Evolutionary conservation across 2,329 filamentous ascomycete genomes (phyloP).

Genomic region (Mycosphaerelloides madeirae): DNA sequence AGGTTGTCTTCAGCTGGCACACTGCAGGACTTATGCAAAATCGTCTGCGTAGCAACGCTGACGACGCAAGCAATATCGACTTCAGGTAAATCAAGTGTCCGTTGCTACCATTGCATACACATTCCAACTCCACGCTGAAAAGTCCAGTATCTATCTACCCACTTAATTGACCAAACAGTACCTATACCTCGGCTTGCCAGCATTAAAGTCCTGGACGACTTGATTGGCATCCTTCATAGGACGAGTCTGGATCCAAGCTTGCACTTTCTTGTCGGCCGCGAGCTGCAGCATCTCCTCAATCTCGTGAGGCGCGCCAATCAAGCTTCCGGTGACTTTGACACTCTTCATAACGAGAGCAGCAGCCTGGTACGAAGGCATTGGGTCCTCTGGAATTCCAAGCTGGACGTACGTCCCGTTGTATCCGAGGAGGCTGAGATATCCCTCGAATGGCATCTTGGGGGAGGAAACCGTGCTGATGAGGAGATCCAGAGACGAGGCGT

Average conservation of each 20-base stretch:
- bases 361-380: slow-evolving; percentile 50
- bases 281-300: slow-evolving; percentile 59
- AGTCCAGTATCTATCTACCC: background rate
- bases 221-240: slow-evolving; percentile 56
- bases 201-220: slow-evolving; percentile 53
- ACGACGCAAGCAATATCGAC: too few relatives aligned
- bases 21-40: too few relatives aligned
- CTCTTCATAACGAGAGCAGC: slow-evolving; percentile 56
- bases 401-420: slow-evolving; percentile 59
- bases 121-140: too few relatives aligned
- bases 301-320: slow-evolving; percentile 51
- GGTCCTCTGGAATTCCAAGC: slow-evolving; percentile 60
- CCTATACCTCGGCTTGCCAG: slow-evolving; percentile 49
- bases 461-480: slow-evolving; percentile 56
- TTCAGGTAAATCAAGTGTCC: too few relatives aligned
- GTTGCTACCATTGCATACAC: too few relatives aligned
- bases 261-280: slow-evolving; percentile 54
- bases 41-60: too few relatives aligned
- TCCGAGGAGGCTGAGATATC: slow-evolving; percentile 54
- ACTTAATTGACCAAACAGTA: slow-evolving; percentile 35
- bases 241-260: slow-evolving; percentile 58
- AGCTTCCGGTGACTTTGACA: slow-evolving; percentile 39
- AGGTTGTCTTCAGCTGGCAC: too few relatives aligned
- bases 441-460: slow-evolving; percentile 58
- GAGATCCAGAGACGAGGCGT: slow-evolving; percentile 51